Evolutionary conservation across 352 stramenopile genomes (phyloP), one percentile per base, ranked within the genome.

Genomic region (Pythium apleroticum): DNA sequence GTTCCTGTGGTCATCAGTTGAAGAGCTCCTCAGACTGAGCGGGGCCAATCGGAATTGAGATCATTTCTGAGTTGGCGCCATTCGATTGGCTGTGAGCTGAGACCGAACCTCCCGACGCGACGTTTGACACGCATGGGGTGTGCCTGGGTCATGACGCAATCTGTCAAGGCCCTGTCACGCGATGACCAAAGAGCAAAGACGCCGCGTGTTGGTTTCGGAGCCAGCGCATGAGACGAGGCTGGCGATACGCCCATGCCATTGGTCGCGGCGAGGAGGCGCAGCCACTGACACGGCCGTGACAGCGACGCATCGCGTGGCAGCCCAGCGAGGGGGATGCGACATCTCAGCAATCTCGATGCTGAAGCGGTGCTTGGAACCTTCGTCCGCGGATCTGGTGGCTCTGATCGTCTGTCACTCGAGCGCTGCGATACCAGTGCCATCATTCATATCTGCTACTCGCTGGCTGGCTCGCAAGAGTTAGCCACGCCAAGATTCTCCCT

Each of bases 181-280:
- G 52, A 59, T 59, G 52, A 59, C 30, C 33, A 59, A 15, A 57
- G 14, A 24, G 12, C 28, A 46, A 48, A 45, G 45, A 52, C 57
- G 57, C 37, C n/a, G 22, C 43, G 20, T 52, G 43, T 52, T 52
- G 43, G 14, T 14, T 46, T 46, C 15, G 14, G 37, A 20, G 37
- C 37, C 37, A 46, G 37, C 37, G 37, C 22, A 60, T 66, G 60
- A 60, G 60, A 66, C 60, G 60, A 66, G 54, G 52, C 60, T 48
- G 43, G 14, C 37, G 4, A 52, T 17, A 28, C n/a, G 33, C 41
- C 28, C n/a, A 50, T 33, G 30, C 24, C 17, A 67, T 67, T 67
- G 60, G 60, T 20, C 45, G 39, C 6, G 28, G 41, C 39, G 57
- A 53, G 22, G 22, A 45, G 10, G 19, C 27, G 22, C 41, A 30